Evolutionary conservation across 495 filamentous ascomycete genomes (phyloP), one percentile per base, ranked within the genome.

Genomic region (Thermochaetoides thermophila): DNA sequence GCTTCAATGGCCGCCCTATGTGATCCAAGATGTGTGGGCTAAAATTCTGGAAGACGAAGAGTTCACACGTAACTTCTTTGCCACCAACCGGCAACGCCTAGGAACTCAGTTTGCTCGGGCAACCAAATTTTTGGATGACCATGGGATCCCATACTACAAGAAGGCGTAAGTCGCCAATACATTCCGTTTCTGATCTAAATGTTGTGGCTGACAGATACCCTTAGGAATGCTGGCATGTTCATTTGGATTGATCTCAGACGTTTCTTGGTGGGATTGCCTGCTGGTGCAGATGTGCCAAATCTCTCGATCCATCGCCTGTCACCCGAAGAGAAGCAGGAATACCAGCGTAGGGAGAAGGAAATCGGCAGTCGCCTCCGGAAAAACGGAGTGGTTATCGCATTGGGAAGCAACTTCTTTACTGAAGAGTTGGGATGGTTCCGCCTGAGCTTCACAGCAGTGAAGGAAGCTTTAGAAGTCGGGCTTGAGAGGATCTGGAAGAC

Each of bases 371-470:
- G 15, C 3, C 34, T 66, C 30, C 29, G 64, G 35, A 37, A 50
- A 19, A 54, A 63, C 16, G 64, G 57, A 29, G 60, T 72, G 0
- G 59, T 59, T 27, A 32, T 71, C 15, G 56, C 59, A 2, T 48
- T 36, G 26, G 67, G 66, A 1, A 41, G 38, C 7, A 32, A 46
- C 9, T 62, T 67, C 32, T 55, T 43, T 9, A 58, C 64, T 0
- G 68, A 68, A 40, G 49, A 59, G 39, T 40, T 56, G 19, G 69
- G 67, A 0, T 71, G 57, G 55, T 74, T 71, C 39, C 44, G 70
- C 10, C 43, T 74, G 32, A 60, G 68, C 10, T 71, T 71, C 32
- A 52, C 58, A 3, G 56, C 60, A 27, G 32, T 41, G 11, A 35
- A 44, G 14, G 36, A 40, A 7, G 47, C 48, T 22, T 35, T 71